Conservation (phyloP, 2,329 filamentous ascomycete genomes). For the Colletotrichum horii region DNA sequence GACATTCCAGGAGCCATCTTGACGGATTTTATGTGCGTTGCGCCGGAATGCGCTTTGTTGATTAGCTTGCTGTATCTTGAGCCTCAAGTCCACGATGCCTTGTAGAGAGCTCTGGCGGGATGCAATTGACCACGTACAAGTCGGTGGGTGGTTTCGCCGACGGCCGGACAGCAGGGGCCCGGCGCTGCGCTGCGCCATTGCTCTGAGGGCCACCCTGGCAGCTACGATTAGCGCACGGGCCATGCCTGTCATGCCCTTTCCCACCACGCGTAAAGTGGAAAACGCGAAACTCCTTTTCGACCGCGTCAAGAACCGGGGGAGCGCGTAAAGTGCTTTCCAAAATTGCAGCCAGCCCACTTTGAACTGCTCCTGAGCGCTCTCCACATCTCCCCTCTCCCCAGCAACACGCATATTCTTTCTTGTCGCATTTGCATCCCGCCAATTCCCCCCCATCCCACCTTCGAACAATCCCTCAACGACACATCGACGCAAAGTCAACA, state of each 20-base stretch:
- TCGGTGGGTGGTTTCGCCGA: slow-evolving; percentile 22
- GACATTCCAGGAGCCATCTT: slow-evolving; percentile 77
- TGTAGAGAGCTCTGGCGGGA: slow-evolving; percentile 14
- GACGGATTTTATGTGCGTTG: slow-evolving; percentile 20
- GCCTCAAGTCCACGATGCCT: slow-evolving; percentile 19
- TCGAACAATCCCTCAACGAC: slow-evolving; percentile 9
- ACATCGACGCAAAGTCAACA: not conserved
- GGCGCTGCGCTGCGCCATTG: not conserved
- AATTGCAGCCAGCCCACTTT: slow-evolving; percentile 18
- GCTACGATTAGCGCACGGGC: not conserved
- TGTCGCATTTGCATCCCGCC: slow-evolving; percentile 5
- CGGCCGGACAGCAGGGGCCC: slow-evolving; percentile 5
- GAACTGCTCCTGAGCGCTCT: slow-evolving; percentile 13
- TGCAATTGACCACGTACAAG: slow-evolving; percentile 22
- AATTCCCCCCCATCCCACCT: slow-evolving; percentile 10
- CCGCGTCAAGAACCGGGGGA: not conserved
- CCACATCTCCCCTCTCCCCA: slow-evolving; percentile 18
- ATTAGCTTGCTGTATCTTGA: not conserved
- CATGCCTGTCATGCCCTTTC: not conserved
- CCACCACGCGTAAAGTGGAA: slow-evolving; percentile 26
- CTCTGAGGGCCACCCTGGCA: not conserved
- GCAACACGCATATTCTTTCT: slow-evolving; percentile 25
- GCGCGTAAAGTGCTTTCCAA: slow-evolving; percentile 19
- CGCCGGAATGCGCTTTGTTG: slow-evolving; percentile 14
- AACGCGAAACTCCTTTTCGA: slow-evolving; percentile 23